A percentile compares a stretch with the other conserved stretches of the same genome.
These are phyloP conservation scores for Lepidium africanum DNA, from an alignment of 345 rosid genomes.

Conservation along the genomic window DNA sequence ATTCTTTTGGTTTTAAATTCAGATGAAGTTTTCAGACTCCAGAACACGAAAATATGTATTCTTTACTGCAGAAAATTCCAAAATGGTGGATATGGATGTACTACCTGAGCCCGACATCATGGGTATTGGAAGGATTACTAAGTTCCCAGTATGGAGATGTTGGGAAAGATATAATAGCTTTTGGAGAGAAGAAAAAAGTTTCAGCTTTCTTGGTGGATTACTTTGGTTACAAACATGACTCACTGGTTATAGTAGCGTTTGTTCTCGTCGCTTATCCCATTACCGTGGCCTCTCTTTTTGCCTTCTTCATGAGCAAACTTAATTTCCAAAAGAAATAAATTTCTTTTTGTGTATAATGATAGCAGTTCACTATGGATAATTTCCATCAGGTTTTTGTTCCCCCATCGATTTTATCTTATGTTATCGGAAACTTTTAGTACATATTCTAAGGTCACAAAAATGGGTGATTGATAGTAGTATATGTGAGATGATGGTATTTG, in stretches of 20 bases:
- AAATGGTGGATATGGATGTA: constrained; percentile 40
- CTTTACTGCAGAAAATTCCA: constrained; percentile 27
- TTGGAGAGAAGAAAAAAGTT: constrained; percentile 28
- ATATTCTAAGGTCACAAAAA: neutral
- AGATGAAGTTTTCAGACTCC: neutral
- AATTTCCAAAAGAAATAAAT: constrained; percentile 32
- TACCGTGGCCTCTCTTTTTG: constrained; percentile 27
- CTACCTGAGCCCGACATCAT: constrained; percentile 33
- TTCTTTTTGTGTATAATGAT: neutral
- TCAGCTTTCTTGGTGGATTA: constrained; percentile 27
- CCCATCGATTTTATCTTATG: neutral
- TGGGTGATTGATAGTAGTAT: neutral
- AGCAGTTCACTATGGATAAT: neutral
- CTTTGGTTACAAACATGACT: constrained; percentile 24
- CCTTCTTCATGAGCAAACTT: constrained; percentile 23
- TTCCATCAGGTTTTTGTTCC: neutral
- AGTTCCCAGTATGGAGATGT: constrained; percentile 32
- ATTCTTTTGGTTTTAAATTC: neutral
- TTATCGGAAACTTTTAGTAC: no score
- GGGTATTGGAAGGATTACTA: constrained; percentile 30
- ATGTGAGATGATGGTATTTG: neutral
- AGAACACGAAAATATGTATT: neutral
- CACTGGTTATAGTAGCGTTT: constrained; percentile 15
- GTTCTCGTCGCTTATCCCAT: constrained; percentile 24
- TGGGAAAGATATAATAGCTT: constrained; percentile 19